phyloP scores from a whole-genome alignment of 2,329 filamentous ascomycete species.

The Geoglossum cookeanum region DNA sequence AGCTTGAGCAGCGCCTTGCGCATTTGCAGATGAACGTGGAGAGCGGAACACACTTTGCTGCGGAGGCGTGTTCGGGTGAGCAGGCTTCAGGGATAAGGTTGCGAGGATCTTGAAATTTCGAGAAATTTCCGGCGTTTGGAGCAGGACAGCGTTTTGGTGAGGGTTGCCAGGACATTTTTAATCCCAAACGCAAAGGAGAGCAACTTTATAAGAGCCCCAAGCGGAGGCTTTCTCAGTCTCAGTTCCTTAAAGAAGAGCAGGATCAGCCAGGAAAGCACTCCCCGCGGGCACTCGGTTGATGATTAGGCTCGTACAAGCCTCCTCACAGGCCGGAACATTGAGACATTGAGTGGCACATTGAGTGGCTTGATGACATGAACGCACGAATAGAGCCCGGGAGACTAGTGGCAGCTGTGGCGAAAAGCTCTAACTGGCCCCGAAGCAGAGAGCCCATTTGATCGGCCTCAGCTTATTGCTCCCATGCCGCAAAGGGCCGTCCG shows the following conservation, averaged over 20 bases:
- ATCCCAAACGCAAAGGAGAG: background rate
- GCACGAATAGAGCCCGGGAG: background rate
- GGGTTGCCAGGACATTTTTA: background rate
- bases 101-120: background rate
- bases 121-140: background rate
- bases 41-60: background rate
- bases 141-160: background rate
- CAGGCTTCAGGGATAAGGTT: slow-evolving; percentile 2
- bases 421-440: background rate
- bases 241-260: background rate
- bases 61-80: background rate
- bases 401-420: background rate
- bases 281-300: background rate
- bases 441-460: background rate
- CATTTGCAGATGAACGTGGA: background rate
- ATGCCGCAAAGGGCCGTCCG: background rate
- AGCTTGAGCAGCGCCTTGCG: background rate
- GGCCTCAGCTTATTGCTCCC: background rate
- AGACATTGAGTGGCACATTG: background rate
- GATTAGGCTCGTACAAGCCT: background rate
- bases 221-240: background rate
- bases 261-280: background rate
- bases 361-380: background rate
- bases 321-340: background rate
- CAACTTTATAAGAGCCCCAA: slow-evolving; percentile 1